These are phyloP conservation scores for Ilyonectria sp. DNA, from an alignment of 2,329 filamentous ascomycete genomes.

Conservation along the genomic window DNA sequence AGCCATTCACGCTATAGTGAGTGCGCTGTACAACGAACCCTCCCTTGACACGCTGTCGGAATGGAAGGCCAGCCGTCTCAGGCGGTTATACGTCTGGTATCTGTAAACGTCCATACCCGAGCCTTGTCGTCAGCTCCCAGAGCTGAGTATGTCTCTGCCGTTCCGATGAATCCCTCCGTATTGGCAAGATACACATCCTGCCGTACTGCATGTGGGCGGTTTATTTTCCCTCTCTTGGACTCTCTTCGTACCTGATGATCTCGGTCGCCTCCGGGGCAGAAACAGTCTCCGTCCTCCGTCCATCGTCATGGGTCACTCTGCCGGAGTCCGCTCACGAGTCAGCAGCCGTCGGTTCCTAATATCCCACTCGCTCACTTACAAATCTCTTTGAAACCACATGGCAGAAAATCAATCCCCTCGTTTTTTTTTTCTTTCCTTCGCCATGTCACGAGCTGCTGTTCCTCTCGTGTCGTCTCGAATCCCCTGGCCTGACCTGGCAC, in stretches of 20 bases:
- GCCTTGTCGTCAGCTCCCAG: not conserved
- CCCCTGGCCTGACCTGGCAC: conserved; percentile 16
- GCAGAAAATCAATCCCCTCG: not conserved
- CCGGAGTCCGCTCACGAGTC: not conserved
- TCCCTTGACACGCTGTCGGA: not conserved
- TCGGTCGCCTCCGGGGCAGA: not conserved
- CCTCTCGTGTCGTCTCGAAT: not conserved
- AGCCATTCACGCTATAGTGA: not conserved
- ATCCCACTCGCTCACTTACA: conserved; percentile 1
- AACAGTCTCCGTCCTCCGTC: not conserved
- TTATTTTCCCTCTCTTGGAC: not conserved
- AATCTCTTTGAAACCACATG: not conserved
- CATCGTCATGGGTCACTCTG: not conserved
- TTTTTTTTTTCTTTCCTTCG: not conserved
- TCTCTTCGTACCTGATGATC: not conserved
- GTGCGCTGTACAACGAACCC: not conserved
- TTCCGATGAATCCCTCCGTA: not conserved
- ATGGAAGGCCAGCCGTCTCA: not conserved
- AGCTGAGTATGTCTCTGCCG: not conserved
- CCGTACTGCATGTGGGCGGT: not conserved
- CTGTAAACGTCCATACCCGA: not conserved
- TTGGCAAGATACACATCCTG: not conserved
- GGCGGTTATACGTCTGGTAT: too few relatives aligned
- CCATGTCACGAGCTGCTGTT: conserved; percentile 6
- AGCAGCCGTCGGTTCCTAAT: not conserved